Evolutionary conservation across 2,329 filamentous ascomycete species (phyloP).

Genomic region (Aspergillus clavatus): DNA sequence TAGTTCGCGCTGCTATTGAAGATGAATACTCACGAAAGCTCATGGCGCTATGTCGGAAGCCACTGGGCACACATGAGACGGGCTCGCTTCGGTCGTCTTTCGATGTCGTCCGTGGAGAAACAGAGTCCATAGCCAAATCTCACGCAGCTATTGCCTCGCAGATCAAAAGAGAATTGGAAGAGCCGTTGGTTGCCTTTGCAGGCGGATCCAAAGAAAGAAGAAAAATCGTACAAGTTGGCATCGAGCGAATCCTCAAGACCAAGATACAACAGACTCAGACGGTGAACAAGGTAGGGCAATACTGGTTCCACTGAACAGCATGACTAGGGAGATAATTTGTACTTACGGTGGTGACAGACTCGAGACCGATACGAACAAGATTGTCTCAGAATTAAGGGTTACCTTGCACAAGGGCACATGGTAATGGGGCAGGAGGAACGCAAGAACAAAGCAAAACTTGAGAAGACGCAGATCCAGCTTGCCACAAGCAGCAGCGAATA

Average conservation of each 20-base stretch:
- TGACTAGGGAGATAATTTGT: constrained; percentile 2
- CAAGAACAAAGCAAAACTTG: constrained; percentile 97
- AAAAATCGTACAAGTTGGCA: constrained; percentile 91
- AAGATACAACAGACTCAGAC: constrained; percentile 87
- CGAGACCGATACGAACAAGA: constrained; percentile 96
- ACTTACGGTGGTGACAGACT: constrained; percentile 49
- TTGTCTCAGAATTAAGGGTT: constrained; percentile 96
- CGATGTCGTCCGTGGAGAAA: constrained; percentile 81
- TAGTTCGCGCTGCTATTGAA: constrained; percentile 86
- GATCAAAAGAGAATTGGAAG: constrained; percentile 95
- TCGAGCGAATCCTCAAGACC: constrained; percentile 88
- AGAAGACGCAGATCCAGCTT: constrained; percentile 96
- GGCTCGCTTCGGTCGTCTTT: constrained; percentile 79
- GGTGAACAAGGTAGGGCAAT: constrained; percentile 74
- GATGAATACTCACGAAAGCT: constrained; percentile 94
- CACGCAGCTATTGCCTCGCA: constrained; percentile 85
- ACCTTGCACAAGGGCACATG: constrained; percentile 98
- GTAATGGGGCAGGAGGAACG: constrained; percentile 99
- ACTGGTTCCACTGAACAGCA: background rate
- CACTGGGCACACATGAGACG: constrained; percentile 79
- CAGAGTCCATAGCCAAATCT: constrained; percentile 90
- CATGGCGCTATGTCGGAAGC: constrained; percentile 76
- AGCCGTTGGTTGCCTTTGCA: constrained; percentile 84
- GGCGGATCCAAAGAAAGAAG: constrained; percentile 94
- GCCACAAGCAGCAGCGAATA: constrained; percentile 90